Evolutionary conservation across 768 basidiomycete species (phyloP), one percentile per base, ranked within the genome.

Genomic region (Mycena latifolia): DNA sequence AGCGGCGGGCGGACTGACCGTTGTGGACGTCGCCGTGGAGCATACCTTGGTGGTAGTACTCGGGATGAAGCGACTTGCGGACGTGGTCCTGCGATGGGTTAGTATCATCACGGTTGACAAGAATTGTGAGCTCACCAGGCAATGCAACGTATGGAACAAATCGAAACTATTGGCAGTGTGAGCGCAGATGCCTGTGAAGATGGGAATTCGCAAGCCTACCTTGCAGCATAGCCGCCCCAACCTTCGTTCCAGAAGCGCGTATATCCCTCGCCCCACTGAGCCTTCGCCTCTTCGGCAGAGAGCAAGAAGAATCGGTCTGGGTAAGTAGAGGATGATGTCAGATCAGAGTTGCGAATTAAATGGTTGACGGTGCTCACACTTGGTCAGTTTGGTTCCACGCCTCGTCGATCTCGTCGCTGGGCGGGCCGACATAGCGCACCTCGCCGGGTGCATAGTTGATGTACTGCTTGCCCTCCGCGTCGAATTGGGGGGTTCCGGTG

Each of bases 331-430:
- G 12, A n/a, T n/a, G 6, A 35, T 35, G 14, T 35, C 14, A 14
- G 8, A 35, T 14, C 33, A 35, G 33, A 14, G 14, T 35, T 14
- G 6, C 6, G 50, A n/a, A 18, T n/a, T n/a, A n/a, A n/a, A n/a
- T n/a, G n/a, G n/a, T n/a, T n/a, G n/a, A n/a, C n/a, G n/a, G n/a
- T 20, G 15, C 28, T 52, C 33, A 14, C n/a, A 55, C 54, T 39
- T 18, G 22, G 54, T 55, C 24, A 55, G n/a, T n/a, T 27, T 55
- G 54, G 22, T 55, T 55, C 54, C 54, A 55, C 7, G 54, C 54
- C 54, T 55, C 54, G 54, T 55, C 54, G 54, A 55, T 55, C 9
- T 55, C 54, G n/a, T 55, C 54, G 39, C 54, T 55, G 35, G 54
- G 54, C 12, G n/a, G n/a, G 15, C 54, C 54, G 24, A 55, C 54